Evolutionary conservation across 768 basidiomycete genomes (phyloP), one percentile per base, ranked within the genome.

Genomic region (Tephrocybe sp.): DNA sequence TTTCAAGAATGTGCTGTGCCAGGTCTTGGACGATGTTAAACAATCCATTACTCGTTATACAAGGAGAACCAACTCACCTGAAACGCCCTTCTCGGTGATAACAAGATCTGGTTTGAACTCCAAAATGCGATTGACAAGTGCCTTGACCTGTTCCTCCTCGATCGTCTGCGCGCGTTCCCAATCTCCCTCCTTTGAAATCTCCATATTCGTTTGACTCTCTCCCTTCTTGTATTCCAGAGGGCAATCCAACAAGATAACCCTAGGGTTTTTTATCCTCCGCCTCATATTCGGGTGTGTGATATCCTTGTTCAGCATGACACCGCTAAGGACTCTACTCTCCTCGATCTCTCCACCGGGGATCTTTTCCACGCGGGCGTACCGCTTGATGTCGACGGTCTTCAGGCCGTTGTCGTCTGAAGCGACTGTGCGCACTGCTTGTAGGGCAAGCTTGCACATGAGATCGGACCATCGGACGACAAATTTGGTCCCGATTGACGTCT

Each of bases 171-270:
- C 88, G 40, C 91, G 73, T 45, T 86, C 84, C 91, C 94, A 99
- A 64, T 99, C 94, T 16, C 77, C 76, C 72, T 94, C 94, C 69
- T 91, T 92, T 37, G 85, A 86, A 57, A 98, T 93, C 71, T 97
- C 95, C 78, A 98, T 98, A 66, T 97, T 97, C 52, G 97, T 98
- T 70, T 99, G 97, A 49, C 80, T 84, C 74, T 98, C 97, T 22
- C 95, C 95, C 76, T 98, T 98, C 74, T 98, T 99, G 74, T 99
- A 98, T 72, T 98, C 95, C 49, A 97, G 70, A 9, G 94, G 94
- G 66, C 94, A 98, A 66, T 97, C 94, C 33, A 98, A 72, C 33
- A 98, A 69, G 19, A 98, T 72, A 42, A 99, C 88, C 11, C 94
- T 72, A 3, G 95, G 97, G 56, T 91, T 89, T 53, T 76, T 80